These are phyloP conservation scores for Auricularia cornea DNA, from an alignment of 768 basidiomycete genomes.

Conservation along the genomic window DNA sequence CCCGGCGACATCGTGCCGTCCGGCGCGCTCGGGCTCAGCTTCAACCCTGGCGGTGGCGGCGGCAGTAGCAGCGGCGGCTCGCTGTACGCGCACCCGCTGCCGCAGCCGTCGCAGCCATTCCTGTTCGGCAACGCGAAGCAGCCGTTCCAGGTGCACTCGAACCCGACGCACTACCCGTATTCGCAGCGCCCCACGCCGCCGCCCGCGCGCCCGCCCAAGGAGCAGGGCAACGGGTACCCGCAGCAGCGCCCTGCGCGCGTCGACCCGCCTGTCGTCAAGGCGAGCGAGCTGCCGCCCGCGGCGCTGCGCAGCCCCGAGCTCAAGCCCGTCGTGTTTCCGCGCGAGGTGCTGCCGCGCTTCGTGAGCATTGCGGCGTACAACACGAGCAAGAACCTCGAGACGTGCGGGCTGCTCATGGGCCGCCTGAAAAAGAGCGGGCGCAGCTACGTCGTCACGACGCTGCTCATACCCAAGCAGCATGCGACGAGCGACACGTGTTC, in stretches of 20 bases:
- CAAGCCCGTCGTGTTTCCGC: conserved; percentile 60
- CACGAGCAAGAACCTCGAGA: conserved; percentile 72
- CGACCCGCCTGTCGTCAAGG: conserved; percentile 9
- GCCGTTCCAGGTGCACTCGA: conserved; percentile 4
- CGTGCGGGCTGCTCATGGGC: conserved; percentile 81
- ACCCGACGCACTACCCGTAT: conserved; percentile 2
- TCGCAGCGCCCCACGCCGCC: neutral
- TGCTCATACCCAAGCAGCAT: conserved; percentile 83
- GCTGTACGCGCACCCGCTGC: conserved; percentile 24
- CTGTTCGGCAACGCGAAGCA: conserved; percentile 13
- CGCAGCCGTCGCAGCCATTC: conserved; percentile 24
- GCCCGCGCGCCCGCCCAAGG: conserved; percentile 10
- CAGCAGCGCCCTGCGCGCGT: neutral
- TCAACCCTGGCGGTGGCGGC: conserved; percentile 3
- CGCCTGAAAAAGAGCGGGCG: conserved; percentile 41
- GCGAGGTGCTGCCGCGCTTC: conserved; percentile 67
- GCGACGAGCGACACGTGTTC: conserved; percentile 88
- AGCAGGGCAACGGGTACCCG: conserved; percentile 7
- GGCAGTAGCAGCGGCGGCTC: neutral
- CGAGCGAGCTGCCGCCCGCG: neutral
- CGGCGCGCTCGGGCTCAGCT: neutral
- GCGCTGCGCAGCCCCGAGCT: conserved; percentile 29
- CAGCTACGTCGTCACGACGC: conserved; percentile 65
- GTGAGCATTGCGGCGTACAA: conserved; percentile 69
- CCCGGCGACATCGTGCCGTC: neutral